Evolutionary conservation across 225 moss, liverwort and hornwort genomes (phyloP).

Genomic region (Sphagnum tenellum): DNA sequence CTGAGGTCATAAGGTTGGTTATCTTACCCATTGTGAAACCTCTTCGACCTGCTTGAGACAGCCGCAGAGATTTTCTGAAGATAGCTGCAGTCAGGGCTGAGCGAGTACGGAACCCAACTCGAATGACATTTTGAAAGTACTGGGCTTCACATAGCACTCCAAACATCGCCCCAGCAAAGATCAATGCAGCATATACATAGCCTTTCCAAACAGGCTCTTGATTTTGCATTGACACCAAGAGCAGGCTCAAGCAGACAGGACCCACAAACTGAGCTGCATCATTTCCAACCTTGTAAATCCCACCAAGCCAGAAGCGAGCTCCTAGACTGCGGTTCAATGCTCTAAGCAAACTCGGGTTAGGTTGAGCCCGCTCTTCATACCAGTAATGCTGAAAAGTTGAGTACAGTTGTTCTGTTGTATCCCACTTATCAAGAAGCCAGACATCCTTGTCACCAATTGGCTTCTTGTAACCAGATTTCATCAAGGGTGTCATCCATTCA

Average conservation of each 20-base stretch:
- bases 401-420: constrained; percentile 23
- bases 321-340: constrained; percentile 38
- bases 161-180: constrained; percentile 43
- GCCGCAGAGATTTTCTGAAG: constrained; percentile 59
- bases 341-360: constrained; percentile 45
- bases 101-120: constrained; percentile 54
- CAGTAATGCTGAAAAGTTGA: constrained; percentile 29
- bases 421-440: constrained; percentile 18
- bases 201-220: constrained; percentile 35
- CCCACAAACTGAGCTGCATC: constrained; percentile 65
- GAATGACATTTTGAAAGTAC: constrained; percentile 73
- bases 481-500: constrained; percentile 26
- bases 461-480: constrained; percentile 21
- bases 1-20: constrained; percentile 75
- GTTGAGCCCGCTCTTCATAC: constrained; percentile 29
- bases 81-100: constrained; percentile 50
- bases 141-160: constrained; percentile 66
- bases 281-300: constrained; percentile 56
- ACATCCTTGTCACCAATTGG: constrained; percentile 24
- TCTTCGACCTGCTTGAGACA: constrained; percentile 57
- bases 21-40: constrained; percentile 68
- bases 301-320: constrained; percentile 55
- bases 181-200: constrained; percentile 37
- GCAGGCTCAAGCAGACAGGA: constrained; percentile 37
- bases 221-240: constrained; percentile 67